Evolutionary conservation across 140 eudicot species (phyloP).

Genomic region (Bidens hawaiensis): DNA sequence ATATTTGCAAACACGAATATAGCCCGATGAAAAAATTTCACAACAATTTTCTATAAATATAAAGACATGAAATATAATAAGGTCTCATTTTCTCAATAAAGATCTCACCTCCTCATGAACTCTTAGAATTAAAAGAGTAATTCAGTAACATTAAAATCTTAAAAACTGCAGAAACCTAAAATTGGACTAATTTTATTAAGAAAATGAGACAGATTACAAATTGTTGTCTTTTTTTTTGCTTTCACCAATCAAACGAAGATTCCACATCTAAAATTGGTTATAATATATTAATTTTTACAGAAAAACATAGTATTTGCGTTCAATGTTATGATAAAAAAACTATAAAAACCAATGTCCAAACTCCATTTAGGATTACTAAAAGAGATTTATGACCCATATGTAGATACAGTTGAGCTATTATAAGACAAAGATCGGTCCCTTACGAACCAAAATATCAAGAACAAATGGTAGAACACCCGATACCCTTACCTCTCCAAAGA

Average conservation of each 20-base stretch:
- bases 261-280: neutral
- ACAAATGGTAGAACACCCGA: neutral
- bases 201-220: too few relatives aligned
- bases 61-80: neutral
- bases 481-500: slow-evolving; percentile 78
- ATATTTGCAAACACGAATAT: neutral
- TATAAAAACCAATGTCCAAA: too few relatives aligned
- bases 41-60: neutral
- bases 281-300: too few relatives aligned
- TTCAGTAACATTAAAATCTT: slow-evolving; percentile 4
- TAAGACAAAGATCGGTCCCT: neutral
- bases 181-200: neutral
- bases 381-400: neutral
- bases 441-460: neutral
- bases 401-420: neutral
- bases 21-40: neutral
- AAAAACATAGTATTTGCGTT: too few relatives aligned
- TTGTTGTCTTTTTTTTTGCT: neutral
- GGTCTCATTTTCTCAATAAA: neutral
- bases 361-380: too few relatives aligned
- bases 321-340: too few relatives aligned
- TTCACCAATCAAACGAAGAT: slow-evolving; percentile 4
- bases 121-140: neutral
- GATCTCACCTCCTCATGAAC: neutral
- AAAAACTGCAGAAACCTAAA: neutral